A percentile compares a stretch with the other conserved stretches of the same genome.
These are phyloP conservation scores for Plasmodium chabaudi DNA, from an alignment of 169 alveolate species.

Conservation along the genomic window DNA sequence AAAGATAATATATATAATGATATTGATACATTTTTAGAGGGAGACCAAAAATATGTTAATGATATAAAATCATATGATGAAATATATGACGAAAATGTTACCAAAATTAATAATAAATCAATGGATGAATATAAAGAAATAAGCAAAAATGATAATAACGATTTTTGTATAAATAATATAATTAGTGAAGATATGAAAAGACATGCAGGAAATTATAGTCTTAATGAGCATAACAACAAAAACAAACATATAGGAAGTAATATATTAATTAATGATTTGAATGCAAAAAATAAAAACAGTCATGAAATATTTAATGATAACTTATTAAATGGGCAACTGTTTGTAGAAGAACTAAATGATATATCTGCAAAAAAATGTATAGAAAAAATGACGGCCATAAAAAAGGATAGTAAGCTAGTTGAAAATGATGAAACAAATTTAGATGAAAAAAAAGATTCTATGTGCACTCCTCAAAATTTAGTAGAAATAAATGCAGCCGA, in stretches of 20 bases:
- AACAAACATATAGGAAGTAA: slow-evolving; percentile 19
- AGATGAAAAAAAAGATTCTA: background rate
- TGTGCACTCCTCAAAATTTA: background rate
- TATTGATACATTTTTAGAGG: slow-evolving; percentile 35
- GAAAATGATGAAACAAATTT: background rate
- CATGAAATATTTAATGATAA: background rate
- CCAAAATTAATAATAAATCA: background rate
- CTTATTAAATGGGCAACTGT: background rate
- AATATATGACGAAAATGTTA: slow-evolving; percentile 12
- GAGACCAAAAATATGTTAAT: slow-evolving; percentile 23
- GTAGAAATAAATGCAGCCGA: slow-evolving; percentile 29
- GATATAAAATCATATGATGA: slow-evolving; percentile 71
- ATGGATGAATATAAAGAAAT: slow-evolving; percentile 1
- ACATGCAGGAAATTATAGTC: background rate
- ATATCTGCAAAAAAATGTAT: slow-evolving; percentile 58
- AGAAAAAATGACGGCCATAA: background rate
- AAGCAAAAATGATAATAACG: slow-evolving; percentile 2
- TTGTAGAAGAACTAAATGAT: slow-evolving; percentile 44
- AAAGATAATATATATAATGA: slow-evolving; percentile 22
- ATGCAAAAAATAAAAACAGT: background rate
- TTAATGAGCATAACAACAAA: slow-evolving; percentile 16
- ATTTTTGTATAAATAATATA: slow-evolving; percentile 22
- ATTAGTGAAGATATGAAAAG: slow-evolving; percentile 41
- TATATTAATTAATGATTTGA: slow-evolving; percentile 47
- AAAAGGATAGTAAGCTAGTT: background rate